These are phyloP conservation scores for Penicillium chermesinum DNA, from an alignment of 495 filamentous ascomycete species.

Conservation along the genomic window DNA sequence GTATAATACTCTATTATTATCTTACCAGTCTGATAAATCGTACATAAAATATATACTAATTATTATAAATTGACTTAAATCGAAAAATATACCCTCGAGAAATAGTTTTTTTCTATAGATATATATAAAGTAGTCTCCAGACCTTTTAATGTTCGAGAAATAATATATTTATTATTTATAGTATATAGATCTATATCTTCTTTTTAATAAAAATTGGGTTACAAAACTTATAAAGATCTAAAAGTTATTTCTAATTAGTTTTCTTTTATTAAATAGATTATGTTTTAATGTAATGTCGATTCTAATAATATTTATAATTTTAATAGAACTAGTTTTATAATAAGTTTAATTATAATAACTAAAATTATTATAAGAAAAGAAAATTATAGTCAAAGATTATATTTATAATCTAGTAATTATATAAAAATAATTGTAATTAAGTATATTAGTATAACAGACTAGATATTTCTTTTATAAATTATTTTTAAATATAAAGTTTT, in stretches of 20 bases:
- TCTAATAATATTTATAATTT: conserved; percentile 41
- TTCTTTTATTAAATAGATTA: conserved; percentile 1
- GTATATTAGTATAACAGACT: conserved; percentile 20
- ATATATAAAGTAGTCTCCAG: background rate
- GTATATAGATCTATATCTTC: background rate
- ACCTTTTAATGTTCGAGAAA: background rate
- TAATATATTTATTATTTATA: background rate
- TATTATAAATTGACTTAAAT: conserved; percentile 2
- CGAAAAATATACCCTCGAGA: background rate
- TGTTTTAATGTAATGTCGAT: background rate
- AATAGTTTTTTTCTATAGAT: background rate
- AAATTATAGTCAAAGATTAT: conserved; percentile 12
- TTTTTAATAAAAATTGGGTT: background rate
- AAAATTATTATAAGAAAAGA: conserved; percentile 30
- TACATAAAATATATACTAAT: conserved; percentile 6
- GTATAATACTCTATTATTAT: conserved; percentile 15
- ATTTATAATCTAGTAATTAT: conserved; percentile 31
- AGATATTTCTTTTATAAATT: conserved; percentile 21
- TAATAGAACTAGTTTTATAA: conserved; percentile 40
- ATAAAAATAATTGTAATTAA: conserved; percentile 36
- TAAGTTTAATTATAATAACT: conserved; percentile 26
- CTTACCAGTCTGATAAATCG: conserved; percentile 10
- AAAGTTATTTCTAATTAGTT: background rate
- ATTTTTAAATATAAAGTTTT: conserved; percentile 31
- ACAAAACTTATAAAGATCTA: background rate